These are phyloP conservation scores for Starmerella stellata DNA, from an alignment of 805 yeast species.

Conservation along the genomic window DNA sequence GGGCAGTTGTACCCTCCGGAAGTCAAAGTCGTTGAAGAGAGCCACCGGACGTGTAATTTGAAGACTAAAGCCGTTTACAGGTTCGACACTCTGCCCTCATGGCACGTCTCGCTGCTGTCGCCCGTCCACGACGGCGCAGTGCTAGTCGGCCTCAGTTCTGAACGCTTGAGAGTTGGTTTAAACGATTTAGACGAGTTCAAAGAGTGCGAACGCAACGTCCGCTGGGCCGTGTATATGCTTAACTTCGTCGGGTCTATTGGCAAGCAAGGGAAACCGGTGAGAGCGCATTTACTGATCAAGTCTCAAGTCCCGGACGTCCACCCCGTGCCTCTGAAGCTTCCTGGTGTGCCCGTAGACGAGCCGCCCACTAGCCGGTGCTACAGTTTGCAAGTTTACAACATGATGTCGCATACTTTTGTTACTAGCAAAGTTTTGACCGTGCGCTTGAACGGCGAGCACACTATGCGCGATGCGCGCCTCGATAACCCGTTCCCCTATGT, in stretches of 20 bases:
- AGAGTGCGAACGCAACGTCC: not conserved
- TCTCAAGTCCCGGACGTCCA: constrained; percentile 7
- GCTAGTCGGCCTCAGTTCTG: constrained; percentile 3
- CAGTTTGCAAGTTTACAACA: constrained; percentile 3
- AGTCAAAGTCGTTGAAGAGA: constrained; percentile 10
- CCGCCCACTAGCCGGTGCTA: not conserved
- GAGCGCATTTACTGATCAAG: constrained; percentile 2
- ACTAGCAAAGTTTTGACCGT: constrained; percentile 1
- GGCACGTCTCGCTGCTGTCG: constrained; percentile 3
- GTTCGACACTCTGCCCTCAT: constrained; percentile 2
- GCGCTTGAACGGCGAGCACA: constrained; percentile 4
- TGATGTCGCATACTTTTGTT: not conserved
- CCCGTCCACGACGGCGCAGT: constrained; percentile 4
- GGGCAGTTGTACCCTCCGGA: constrained; percentile 3
- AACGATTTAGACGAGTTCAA: not conserved
- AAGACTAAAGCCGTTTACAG: constrained; percentile 5
- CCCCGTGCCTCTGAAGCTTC: constrained; percentile 1
- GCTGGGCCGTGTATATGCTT: constrained; percentile 10
- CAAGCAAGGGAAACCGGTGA: constrained; percentile 8
- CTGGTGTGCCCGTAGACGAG: constrained; percentile 3
- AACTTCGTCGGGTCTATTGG: constrained; percentile 8
- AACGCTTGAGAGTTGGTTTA: not conserved
- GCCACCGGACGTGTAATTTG: constrained; percentile 6
- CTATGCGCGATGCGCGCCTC: not conserved
- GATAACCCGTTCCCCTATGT: not conserved